phyloP scores from a whole-genome alignment of 2,329 filamentous ascomycete genomes.

The Bipolaris gigantea region DNA sequence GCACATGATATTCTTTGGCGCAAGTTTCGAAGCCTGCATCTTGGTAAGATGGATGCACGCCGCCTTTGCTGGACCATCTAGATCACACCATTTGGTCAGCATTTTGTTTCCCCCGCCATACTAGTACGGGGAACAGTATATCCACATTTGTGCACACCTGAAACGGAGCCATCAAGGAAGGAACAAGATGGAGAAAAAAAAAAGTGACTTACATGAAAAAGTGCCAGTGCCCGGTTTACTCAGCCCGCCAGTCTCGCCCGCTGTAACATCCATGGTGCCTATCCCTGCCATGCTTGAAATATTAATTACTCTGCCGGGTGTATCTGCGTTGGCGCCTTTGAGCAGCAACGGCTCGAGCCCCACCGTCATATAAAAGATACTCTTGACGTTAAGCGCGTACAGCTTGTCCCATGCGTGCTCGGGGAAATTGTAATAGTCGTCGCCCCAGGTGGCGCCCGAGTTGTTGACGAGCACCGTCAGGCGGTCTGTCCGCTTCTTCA shows the following conservation, averaged over 20 bases:
- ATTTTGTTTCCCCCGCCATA: not conserved
- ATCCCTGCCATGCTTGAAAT: conserved; percentile 55
- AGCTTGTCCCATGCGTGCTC: conserved; percentile 61
- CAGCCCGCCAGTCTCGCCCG: conserved; percentile 53
- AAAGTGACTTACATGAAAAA: conserved; percentile 47
- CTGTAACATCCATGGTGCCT: conserved; percentile 51
- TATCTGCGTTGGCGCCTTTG: conserved; percentile 49
- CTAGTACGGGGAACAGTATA: not conserved
- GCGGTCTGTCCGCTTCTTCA: conserved; percentile 48
- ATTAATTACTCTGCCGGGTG: conserved; percentile 56
- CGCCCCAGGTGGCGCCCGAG: conserved; percentile 58
- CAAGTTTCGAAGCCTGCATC: conserved; percentile 55
- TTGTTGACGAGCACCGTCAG: conserved; percentile 57
- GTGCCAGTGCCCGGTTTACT: conserved; percentile 56
- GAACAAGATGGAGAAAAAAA: not conserved
- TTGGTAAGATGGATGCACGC: conserved; percentile 58
- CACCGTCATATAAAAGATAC: conserved; percentile 53
- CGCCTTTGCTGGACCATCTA: conserved; percentile 56
- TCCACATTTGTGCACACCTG: not conserved
- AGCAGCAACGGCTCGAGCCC: conserved; percentile 53
- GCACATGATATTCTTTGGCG: conserved; percentile 56
- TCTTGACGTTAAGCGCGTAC: conserved; percentile 58
- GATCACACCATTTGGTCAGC: not conserved
- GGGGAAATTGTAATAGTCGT: conserved; percentile 60
- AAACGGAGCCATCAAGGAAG: not conserved